Evolutionary conservation across 2,329 filamentous ascomycete species (phyloP).

Genomic region (Calonectria fujianensis): DNA sequence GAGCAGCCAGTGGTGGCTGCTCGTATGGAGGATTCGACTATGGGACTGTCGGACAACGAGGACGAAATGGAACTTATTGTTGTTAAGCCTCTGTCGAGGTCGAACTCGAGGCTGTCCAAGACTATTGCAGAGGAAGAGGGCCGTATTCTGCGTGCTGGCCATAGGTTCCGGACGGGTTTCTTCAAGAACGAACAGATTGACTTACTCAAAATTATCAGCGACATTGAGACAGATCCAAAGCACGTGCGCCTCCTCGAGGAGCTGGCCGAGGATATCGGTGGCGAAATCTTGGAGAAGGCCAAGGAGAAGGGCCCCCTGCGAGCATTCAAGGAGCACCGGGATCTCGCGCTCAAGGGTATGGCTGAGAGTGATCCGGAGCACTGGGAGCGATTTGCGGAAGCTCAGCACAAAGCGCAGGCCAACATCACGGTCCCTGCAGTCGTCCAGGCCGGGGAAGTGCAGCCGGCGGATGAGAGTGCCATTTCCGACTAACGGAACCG

Average conservation of each 20-base stretch:
- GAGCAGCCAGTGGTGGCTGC: slow-evolving; percentile 52
- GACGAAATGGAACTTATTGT: slow-evolving; percentile 68
- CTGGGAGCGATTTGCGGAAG: slow-evolving; percentile 78
- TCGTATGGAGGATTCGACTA: slow-evolving; percentile 59
- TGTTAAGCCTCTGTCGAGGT: slow-evolving; percentile 66
- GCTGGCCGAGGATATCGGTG: slow-evolving; percentile 78
- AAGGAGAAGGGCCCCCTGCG: slow-evolving; percentile 75
- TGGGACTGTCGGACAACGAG: slow-evolving; percentile 67
- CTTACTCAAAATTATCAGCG: slow-evolving; percentile 68
- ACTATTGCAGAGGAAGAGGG: slow-evolving; percentile 75
- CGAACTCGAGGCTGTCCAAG: slow-evolving; percentile 73
- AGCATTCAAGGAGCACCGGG: slow-evolving; percentile 76
- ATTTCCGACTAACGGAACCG: slow-evolving; percentile 61
- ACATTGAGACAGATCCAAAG: slow-evolving; percentile 70
- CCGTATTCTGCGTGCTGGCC: slow-evolving; percentile 72
- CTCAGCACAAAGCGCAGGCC: slow-evolving; percentile 75
- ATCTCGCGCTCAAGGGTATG: slow-evolving; percentile 69
- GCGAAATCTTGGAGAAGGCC: slow-evolving; percentile 74
- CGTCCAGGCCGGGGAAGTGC: slow-evolving; percentile 52
- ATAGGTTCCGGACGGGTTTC: slow-evolving; percentile 73
- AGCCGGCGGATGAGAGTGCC: slow-evolving; percentile 62
- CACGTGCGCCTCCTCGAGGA: slow-evolving; percentile 74
- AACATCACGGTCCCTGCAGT: slow-evolving; percentile 65
- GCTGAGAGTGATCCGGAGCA: slow-evolving; percentile 79
- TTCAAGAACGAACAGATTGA: slow-evolving; percentile 72